Percentiles rank a stretch among this genome's conserved stretches.
Evolutionary conservation across 192 early-diverging fungal species (phyloP).

Genomic region (Phlyctochytrium arcticum): DNA sequence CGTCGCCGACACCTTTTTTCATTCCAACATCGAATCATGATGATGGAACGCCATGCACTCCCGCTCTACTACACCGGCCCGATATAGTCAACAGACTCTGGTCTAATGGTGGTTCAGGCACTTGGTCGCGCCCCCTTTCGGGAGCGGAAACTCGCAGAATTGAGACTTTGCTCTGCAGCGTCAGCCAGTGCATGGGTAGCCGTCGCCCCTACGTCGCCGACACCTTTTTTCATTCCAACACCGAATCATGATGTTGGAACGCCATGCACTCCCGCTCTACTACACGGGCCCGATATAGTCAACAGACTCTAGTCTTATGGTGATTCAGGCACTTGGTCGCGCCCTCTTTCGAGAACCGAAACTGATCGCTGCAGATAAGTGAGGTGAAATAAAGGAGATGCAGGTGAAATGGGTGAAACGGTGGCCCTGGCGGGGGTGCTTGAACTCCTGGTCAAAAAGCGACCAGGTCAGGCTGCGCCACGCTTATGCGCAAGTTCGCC

Average conservation of each 20-base stretch:
- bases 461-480: no score
- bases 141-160: no score
- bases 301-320: neutral
- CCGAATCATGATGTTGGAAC: neutral
- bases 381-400: no score
- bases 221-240: neutral
- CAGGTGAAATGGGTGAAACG: no score
- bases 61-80: neutral
- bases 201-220: neutral
- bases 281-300: no score
- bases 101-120: neutral
- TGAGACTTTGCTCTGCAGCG: no score
- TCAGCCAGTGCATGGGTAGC: neutral
- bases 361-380: no score
- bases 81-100: neutral
- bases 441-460: no score
- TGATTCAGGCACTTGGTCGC: neutral
- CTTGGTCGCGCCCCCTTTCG: neutral
- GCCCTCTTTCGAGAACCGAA: no score
- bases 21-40: neutral
- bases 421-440: no score
- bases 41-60: neutral
- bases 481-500: no score
- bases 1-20: neutral
- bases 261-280: neutral